phyloP scores from a whole-genome alignment of 345 rosid species.

The Pugionium dolabratum region DNA sequence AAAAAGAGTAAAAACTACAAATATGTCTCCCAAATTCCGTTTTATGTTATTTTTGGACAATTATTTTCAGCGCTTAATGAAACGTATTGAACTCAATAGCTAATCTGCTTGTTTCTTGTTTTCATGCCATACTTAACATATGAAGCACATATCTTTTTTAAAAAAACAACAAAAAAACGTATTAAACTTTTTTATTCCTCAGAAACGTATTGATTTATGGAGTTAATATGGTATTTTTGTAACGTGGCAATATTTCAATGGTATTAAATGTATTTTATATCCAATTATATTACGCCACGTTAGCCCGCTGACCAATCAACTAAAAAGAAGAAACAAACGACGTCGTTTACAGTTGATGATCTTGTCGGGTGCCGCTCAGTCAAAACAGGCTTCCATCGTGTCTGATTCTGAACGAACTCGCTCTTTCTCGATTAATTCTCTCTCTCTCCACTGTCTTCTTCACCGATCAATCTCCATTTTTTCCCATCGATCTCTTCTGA shows the following conservation, averaged over 20 bases:
- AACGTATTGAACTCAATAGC: no score
- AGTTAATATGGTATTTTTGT: background rate
- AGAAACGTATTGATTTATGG: slow-evolving; percentile 8
- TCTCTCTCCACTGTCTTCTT: slow-evolving; percentile 27
- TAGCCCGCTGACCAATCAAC: slow-evolving; percentile 29
- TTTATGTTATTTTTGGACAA: no score
- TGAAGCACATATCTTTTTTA: no score
- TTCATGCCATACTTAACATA: no score
- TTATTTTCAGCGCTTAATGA: no score
- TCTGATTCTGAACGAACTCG: slow-evolving; percentile 32
- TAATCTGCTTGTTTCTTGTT: no score
- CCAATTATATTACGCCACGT: slow-evolving; percentile 34
- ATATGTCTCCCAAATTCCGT: no score
- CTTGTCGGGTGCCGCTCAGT: slow-evolving; percentile 38
- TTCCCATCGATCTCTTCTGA: slow-evolving; percentile 8
- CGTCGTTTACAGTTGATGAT: slow-evolving; percentile 38
- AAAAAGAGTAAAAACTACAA: no score
- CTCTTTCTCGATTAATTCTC: background rate
- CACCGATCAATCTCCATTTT: slow-evolving; percentile 28
- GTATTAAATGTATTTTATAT: background rate
- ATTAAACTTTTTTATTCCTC: background rate
- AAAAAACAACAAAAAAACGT: no score
- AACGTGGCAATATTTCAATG: slow-evolving; percentile 31
- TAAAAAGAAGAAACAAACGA: slow-evolving; percentile 16
- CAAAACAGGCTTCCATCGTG: slow-evolving; percentile 32